Conservation (phyloP, 768 basidiomycete genomes). For the Daedalea quercina region DNA sequence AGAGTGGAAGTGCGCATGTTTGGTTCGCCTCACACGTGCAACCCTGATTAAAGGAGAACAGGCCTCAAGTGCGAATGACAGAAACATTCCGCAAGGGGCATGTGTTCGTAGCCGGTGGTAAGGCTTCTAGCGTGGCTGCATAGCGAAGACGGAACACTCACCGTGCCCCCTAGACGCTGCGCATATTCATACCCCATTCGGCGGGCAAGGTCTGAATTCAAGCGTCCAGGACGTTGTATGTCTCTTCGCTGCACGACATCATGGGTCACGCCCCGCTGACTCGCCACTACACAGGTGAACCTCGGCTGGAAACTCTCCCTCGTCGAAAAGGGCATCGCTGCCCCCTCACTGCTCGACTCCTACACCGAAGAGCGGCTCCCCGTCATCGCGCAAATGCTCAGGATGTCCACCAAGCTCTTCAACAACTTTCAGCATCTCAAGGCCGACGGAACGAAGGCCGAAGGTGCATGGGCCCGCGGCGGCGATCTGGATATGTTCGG, state of each 20-base stretch:
- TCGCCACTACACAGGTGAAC: conserved; percentile 15
- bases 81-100: conserved; percentile 33
- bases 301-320: conserved; percentile 25
- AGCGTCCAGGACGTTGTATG: conserved; percentile 22
- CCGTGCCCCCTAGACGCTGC: conserved; percentile 33
- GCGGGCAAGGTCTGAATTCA: conserved; percentile 28
- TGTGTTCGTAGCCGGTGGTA: conserved; percentile 41
- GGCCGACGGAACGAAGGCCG: not conserved
- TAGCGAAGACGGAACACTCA: not conserved
- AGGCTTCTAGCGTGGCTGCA: not conserved
- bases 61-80: conserved; percentile 44
- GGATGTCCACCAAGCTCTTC: conserved; percentile 11
- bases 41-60: conserved; percentile 7
- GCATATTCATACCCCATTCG: conserved; percentile 38
- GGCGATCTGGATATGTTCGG: conserved; percentile 35
- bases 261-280: not conserved
- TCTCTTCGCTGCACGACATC: too few relatives aligned
- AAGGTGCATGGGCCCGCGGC: conserved; percentile 1
- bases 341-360: conserved; percentile 17
- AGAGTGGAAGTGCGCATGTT: not conserved
- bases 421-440: not conserved
- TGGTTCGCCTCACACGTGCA: not conserved
- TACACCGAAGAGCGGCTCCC: conserved; percentile 26
- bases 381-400: conserved; percentile 24
- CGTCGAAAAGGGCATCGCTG: conserved; percentile 19